phyloP scores from a whole-genome alignment of 2,329 filamentous ascomycete genomes.

The Metarhizium rileyi region DNA sequence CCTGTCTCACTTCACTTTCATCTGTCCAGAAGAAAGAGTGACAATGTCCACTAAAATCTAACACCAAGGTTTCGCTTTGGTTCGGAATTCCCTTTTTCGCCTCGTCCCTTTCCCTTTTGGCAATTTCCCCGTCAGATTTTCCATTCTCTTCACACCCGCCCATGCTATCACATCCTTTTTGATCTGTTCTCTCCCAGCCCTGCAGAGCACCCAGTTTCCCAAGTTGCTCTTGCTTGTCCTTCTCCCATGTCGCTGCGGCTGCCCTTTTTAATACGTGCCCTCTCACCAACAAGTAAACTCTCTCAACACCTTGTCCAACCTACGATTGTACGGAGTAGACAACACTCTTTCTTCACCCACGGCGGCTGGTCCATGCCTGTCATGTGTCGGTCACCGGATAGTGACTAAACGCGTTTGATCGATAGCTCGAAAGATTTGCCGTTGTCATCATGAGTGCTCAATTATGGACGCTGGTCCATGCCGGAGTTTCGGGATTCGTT shows the following conservation, averaged over 20 bases:
- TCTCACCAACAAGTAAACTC: not conserved
- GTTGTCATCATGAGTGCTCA: slow-evolving; percentile 3
- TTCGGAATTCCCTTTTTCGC: not conserved
- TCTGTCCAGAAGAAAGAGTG: not conserved
- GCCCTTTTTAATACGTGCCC: not conserved
- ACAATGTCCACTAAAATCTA: not conserved
- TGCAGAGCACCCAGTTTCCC: not conserved
- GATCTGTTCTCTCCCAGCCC: not conserved
- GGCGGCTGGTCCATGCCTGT: not conserved
- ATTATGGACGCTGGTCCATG: slow-evolving; percentile 8
- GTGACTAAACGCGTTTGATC: not conserved
- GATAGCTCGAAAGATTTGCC: not conserved
- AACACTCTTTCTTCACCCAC: not conserved
- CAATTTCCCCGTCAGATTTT: not conserved
- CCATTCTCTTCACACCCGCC: not conserved
- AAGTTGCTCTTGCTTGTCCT: not conserved
- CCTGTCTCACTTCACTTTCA: slow-evolving; percentile 4
- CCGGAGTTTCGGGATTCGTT: slow-evolving; percentile 6
- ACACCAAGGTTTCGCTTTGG: not conserved
- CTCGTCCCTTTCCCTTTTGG: slow-evolving; percentile 1
- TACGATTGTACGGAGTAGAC: not conserved
- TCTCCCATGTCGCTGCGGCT: not conserved
- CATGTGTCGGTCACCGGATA: slow-evolving; percentile 1
- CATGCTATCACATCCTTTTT: not conserved
- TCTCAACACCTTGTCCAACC: not conserved